These are phyloP conservation scores for Scutellaria minor DNA, from an alignment of 257 asterid species.

Conservation along the genomic window DNA sequence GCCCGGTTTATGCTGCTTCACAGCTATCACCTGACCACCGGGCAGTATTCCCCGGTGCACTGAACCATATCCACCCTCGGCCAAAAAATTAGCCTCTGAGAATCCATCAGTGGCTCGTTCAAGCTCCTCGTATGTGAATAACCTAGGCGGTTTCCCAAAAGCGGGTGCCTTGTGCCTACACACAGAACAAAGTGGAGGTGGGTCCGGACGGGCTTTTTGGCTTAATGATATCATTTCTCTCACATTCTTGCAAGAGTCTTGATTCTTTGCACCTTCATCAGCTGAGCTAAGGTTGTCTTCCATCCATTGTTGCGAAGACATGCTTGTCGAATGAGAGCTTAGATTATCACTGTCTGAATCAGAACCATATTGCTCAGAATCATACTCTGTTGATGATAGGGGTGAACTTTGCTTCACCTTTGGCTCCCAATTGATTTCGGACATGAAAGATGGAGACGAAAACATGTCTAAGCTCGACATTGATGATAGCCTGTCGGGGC, in stretches of 20 bases:
- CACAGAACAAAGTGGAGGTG: slow-evolving; percentile 89
- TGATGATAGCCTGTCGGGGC: slow-evolving; percentile 72
- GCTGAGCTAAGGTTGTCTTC: slow-evolving; percentile 43
- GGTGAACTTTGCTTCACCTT: slow-evolving; percentile 48
- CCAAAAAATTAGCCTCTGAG: slow-evolving; percentile 72
- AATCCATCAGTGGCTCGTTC: slow-evolving; percentile 73
- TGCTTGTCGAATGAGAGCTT: slow-evolving; percentile 58
- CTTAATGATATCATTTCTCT: slow-evolving; percentile 59
- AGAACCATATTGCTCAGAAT: slow-evolving; percentile 52
- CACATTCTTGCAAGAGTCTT: slow-evolving; percentile 46
- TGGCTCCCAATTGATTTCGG: slow-evolving; percentile 54
- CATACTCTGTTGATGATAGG: slow-evolving; percentile 25
- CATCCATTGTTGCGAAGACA: slow-evolving; percentile 25
- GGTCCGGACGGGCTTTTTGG: slow-evolving; percentile 52
- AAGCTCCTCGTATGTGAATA: slow-evolving; percentile 77
- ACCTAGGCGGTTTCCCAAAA: slow-evolving; percentile 72
- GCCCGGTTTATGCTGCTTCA: slow-evolving; percentile 77
- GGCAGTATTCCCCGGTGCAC: slow-evolving; percentile 78
- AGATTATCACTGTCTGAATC: slow-evolving; percentile 63
- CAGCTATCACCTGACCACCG: slow-evolving; percentile 81
- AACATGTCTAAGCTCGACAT: slow-evolving; percentile 59
- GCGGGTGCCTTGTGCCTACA: slow-evolving; percentile 79
- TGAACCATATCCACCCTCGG: slow-evolving; percentile 94
- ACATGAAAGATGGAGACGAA: slow-evolving; percentile 50
- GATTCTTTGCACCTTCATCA: slow-evolving; percentile 47